phyloP scores from a whole-genome alignment of 1,284 basidiomycete genomes.

The Tylopilus orsonianus region DNA sequence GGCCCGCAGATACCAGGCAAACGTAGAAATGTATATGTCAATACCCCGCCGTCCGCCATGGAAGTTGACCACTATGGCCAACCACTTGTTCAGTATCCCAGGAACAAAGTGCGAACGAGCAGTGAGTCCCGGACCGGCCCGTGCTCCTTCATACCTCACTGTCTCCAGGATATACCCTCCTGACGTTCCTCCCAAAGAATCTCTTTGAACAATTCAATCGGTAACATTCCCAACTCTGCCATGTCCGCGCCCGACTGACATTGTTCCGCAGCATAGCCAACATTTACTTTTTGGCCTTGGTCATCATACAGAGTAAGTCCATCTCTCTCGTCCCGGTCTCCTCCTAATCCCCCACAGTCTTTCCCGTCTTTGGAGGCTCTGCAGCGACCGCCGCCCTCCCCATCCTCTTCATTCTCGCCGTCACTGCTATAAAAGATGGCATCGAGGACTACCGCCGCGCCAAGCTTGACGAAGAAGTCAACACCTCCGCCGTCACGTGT shows the following conservation, averaged over 20 bases:
- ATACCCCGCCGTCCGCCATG: slow-evolving; percentile 59
- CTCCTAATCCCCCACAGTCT: slow-evolving; percentile 50
- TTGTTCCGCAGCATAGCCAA: slow-evolving; percentile 71
- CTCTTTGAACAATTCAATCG: slow-evolving; percentile 88
- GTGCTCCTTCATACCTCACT: slow-evolving; percentile 13
- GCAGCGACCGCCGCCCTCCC: slow-evolving; percentile 87
- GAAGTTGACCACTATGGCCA: slow-evolving; percentile 77
- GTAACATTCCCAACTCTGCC: slow-evolving; percentile 33
- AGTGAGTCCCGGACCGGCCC: slow-evolving; percentile 53
- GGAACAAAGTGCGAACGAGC: slow-evolving; percentile 95
- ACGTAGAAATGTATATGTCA: slow-evolving; percentile 82
- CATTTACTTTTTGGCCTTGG: slow-evolving; percentile 85
- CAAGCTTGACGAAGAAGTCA: slow-evolving; percentile 86
- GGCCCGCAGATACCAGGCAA: slow-evolving; percentile 44
- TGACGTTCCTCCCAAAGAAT: slow-evolving; percentile 95
- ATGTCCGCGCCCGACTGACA: background rate
- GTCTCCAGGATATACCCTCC: slow-evolving; percentile 74
- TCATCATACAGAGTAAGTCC: slow-evolving; percentile 74
- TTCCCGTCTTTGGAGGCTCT: slow-evolving; percentile 87
- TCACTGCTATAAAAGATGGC: slow-evolving; percentile 94
- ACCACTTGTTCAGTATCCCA: slow-evolving; percentile 73
- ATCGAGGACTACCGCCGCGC: slow-evolving; percentile 93
- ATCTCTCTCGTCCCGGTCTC: background rate
- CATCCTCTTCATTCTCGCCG: slow-evolving; percentile 81
- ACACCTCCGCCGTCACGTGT: slow-evolving; percentile 85